These are phyloP conservation scores for Aspergillus japonicus DNA, from an alignment of 2,329 filamentous ascomycete genomes.

Conservation along the genomic window DNA sequence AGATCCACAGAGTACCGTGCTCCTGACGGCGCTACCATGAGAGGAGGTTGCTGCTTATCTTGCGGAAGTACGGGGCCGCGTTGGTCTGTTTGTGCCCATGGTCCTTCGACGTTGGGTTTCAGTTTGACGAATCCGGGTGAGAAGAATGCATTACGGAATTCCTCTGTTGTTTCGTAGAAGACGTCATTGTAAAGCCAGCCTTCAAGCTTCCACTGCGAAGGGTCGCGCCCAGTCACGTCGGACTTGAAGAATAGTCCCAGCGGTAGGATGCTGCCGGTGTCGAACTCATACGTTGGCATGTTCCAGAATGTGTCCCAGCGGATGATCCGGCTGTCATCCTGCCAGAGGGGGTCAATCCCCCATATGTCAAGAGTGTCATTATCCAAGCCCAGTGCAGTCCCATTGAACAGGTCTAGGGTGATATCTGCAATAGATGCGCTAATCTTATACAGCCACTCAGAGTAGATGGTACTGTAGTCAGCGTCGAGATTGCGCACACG, in stretches of 20 bases:
- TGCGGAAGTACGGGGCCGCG: conserved; percentile 7
- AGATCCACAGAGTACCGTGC: conserved; percentile 14
- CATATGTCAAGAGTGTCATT: conserved; percentile 15
- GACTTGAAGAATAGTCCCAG: conserved; percentile 15
- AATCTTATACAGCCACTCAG: conserved; percentile 13
- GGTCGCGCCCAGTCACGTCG: conserved; percentile 16
- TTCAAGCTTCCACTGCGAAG: conserved; percentile 12
- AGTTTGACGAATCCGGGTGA: no score
- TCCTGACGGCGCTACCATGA: conserved; percentile 11
- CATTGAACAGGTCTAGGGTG: conserved; percentile 14
- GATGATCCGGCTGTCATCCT: conserved; percentile 13
- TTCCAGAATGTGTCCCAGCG: conserved; percentile 19
- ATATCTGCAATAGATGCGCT: conserved; percentile 15
- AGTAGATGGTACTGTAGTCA: conserved; percentile 10
- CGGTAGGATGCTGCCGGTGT: conserved; percentile 8
- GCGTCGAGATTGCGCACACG: conserved; percentile 16
- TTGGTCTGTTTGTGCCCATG: conserved; percentile 15
- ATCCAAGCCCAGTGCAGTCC: conserved; percentile 13
- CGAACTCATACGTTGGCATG: conserved; percentile 8
- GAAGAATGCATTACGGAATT: conserved; percentile 6
- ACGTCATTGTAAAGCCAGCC: conserved; percentile 18
- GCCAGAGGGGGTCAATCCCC: conserved; percentile 16
- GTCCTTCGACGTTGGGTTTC: no score
- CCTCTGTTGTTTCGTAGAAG: conserved; percentile 14
- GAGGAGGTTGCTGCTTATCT: conserved; percentile 13